Evolutionary conservation across 1,139 yeast genomes (phyloP), one percentile per base, ranked within the genome.

Genomic region (Suhomyces bolitotheri): DNA sequence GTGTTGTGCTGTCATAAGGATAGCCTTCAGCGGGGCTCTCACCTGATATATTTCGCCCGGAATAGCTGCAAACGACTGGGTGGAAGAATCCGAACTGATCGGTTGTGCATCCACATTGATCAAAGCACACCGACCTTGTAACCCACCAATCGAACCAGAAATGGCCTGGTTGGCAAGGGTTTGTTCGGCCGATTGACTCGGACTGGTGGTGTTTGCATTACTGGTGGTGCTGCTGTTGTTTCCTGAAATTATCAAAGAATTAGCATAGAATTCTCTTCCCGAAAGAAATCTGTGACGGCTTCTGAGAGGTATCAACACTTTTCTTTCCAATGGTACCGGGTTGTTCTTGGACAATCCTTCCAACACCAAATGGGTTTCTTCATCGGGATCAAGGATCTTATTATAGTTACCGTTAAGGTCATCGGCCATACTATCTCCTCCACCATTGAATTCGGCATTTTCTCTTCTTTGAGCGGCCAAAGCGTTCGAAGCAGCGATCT

Each of bases 281-380:
- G 89, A 76, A 43, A 89, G 70, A 51, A 85, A 87, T 39, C 79
- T 73, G 29, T 82, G 82, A 46, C 95, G 78, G 42, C 78, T 64
- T 36, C 87, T 72, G 1, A 82, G 73, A 2, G 96, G 90, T 50
- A 85, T 65, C 9, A 88, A 56, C 9, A 82, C 82, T 39, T 78
- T 80, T 27, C 89, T 65, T 53, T 90, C 97, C 41, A 90, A 62
- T 1, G 97, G 97, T 41, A 83, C 70, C 3, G 96, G 90, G 41
- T 77, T 74, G 28, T 89, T 82, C 48, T 86, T 73, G 9, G 85
- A 76, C 21, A 92, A 87, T n/a, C 97, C 97, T 44, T 87, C 92
- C 56, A 94, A 68, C 3, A 94, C 97, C 51, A 85, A 86, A 39
- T 86, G 90, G 1, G 96, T 88, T 53, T 94, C 99, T 56, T 89